Percentiles rank a stretch among this genome's conserved stretches.
These are phyloP conservation scores for Stachybotrys echinatus DNA, from an alignment of 2,329 filamentous ascomycete genomes.

Conservation along the genomic window DNA sequence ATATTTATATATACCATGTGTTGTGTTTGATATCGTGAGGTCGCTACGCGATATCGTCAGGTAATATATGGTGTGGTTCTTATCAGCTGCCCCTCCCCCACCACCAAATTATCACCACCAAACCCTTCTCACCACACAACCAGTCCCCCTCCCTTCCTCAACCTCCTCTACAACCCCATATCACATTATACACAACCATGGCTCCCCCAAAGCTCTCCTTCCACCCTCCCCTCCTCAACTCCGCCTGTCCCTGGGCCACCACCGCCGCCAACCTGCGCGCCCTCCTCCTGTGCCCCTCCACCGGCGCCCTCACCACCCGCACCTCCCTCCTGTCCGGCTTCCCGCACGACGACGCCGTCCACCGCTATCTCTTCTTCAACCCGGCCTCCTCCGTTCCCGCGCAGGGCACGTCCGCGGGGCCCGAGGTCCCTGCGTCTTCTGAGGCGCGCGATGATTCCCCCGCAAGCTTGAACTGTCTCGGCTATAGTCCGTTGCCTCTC, in stretches of 20 bases:
- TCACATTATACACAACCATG: slow-evolving; percentile 9
- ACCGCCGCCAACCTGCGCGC: slow-evolving; percentile 53
- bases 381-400: slow-evolving; percentile 21
- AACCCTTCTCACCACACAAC: not conserved
- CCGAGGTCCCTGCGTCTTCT: slow-evolving; percentile 5
- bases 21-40: no score
- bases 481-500: slow-evolving; percentile 64
- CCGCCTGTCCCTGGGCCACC: slow-evolving; percentile 72
- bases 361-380: slow-evolving; percentile 65
- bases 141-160: not conserved
- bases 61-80: no score
- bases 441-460: slow-evolving; percentile 16
- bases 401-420: slow-evolving; percentile 12
- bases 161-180: not conserved
- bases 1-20: no score
- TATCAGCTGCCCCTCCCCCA: not conserved
- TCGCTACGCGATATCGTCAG: no score
- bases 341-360: slow-evolving; percentile 49
- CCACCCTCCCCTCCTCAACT: slow-evolving; percentile 65
- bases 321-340: slow-evolving; percentile 65
- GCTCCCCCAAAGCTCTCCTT: slow-evolving; percentile 36
- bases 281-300: slow-evolving; percentile 57
- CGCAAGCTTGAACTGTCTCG: slow-evolving; percentile 63
- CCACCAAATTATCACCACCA: not conserved
- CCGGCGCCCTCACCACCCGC: slow-evolving; percentile 69